Conservation (phyloP, 768 basidiomycete species). For the Panaeolus cyanescens region DNA sequence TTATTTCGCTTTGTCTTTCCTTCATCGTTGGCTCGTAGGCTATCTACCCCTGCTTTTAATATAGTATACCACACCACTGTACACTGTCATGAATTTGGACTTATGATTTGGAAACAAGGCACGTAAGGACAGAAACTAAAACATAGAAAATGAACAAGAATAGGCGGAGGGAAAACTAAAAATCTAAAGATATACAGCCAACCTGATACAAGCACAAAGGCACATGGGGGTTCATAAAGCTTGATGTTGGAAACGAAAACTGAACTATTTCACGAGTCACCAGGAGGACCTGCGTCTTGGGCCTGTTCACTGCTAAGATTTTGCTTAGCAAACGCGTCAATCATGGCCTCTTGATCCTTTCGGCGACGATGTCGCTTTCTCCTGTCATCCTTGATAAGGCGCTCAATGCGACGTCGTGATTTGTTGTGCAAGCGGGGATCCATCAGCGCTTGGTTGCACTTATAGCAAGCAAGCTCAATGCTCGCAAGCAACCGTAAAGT, state of each 20-base stretch:
- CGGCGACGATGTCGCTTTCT: conserved; percentile 78
- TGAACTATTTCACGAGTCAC: conserved; percentile 15
- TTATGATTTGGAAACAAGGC: not conserved
- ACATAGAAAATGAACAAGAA: not conserved
- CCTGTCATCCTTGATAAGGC: conserved; percentile 84
- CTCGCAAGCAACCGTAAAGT: conserved; percentile 80
- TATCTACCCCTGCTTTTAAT: not conserved
- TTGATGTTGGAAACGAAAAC: conserved; percentile 4
- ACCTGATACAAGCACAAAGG: conserved; percentile 1
- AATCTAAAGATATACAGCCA: conserved; percentile 3
- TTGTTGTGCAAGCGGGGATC: conserved; percentile 71
- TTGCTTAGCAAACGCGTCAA: conserved; percentile 74
- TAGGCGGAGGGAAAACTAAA: not conserved
- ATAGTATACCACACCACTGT: not conserved
- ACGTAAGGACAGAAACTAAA: conserved; percentile 3
- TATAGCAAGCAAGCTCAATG: conserved; percentile 84
- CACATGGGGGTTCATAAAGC: conserved; percentile 1
- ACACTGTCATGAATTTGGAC: not conserved
- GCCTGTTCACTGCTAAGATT: conserved; percentile 35
- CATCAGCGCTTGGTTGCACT: conserved; percentile 64
- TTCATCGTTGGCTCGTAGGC: not conserved
- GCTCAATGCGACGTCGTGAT: conserved; percentile 70
- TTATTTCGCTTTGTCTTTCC: not conserved
- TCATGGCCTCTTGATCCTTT: conserved; percentile 82
- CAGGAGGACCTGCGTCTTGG: conserved; percentile 15